Percentiles rank a stretch among this genome's conserved stretches.
Conservation (phyloP, 495 filamentous ascomycete species). For the Aspergillus nidulans region DNA sequence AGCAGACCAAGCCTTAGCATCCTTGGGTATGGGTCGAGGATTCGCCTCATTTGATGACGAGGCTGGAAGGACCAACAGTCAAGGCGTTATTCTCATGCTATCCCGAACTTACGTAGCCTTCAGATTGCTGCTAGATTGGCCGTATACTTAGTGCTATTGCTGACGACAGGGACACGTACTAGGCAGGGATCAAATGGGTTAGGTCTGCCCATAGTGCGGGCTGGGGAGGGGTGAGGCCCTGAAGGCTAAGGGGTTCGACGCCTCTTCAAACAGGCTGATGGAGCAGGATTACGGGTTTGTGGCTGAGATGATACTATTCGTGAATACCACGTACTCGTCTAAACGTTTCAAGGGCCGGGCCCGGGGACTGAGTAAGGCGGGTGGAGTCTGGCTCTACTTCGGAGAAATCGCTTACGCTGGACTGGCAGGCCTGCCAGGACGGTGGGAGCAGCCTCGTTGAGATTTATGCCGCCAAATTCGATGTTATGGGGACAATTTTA, state of each 20-base stretch:
- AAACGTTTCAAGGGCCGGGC: slow-evolving; percentile 7
- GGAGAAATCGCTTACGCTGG: slow-evolving; percentile 13
- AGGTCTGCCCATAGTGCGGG: slow-evolving; percentile 7
- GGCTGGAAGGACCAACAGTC: too few species aligned
- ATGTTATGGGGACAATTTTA: too few species aligned
- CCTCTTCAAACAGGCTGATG: slow-evolving; percentile 3
- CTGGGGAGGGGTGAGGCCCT: slow-evolving; percentile 13
- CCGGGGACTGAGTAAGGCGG: slow-evolving; percentile 8
- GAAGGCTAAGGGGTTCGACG: slow-evolving; percentile 12
- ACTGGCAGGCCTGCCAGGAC: background rate
- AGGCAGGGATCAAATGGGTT: slow-evolving; percentile 19
- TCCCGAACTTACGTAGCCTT: background rate
- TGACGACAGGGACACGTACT: slow-evolving; percentile 26
- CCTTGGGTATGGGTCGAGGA: background rate
- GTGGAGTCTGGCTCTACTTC: slow-evolving; percentile 9
- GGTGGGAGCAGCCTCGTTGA: too few species aligned
- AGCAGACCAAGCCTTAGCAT: background rate
- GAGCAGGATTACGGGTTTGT: slow-evolving; percentile 1
- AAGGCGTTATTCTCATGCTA: background rate
- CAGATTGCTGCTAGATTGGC: background rate
- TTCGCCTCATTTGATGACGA: background rate
- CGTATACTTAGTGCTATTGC: background rate
- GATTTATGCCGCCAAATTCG: background rate
- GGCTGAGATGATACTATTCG: slow-evolving; percentile 5
- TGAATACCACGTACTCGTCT: slow-evolving; percentile 9